Conservation (phyloP, 2,329 filamentous ascomycete genomes). For the Curvularia eragrostidis region DNA sequence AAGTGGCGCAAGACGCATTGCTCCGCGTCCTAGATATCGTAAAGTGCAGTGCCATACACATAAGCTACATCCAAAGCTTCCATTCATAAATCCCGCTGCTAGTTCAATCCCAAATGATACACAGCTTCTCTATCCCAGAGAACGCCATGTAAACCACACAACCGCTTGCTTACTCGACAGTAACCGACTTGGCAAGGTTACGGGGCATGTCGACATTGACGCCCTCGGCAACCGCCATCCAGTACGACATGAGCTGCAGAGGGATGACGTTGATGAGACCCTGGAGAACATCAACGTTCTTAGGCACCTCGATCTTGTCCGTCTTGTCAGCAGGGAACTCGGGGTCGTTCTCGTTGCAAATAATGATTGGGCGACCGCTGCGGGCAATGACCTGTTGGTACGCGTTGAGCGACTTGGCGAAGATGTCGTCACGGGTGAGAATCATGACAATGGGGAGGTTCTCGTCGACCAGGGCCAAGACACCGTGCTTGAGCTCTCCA, state of each 20-base stretch:
- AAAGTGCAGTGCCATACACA: slow-evolving; percentile 18
- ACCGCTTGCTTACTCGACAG: slow-evolving; percentile 77
- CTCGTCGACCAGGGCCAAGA: slow-evolving; percentile 95
- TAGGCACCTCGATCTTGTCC: slow-evolving; percentile 96
- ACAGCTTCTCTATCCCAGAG: slow-evolving; percentile 26
- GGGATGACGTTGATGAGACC: slow-evolving; percentile 98
- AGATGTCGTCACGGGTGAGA: slow-evolving; percentile 91
- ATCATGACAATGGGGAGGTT: slow-evolving; percentile 99
- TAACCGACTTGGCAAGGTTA: slow-evolving; percentile 98
- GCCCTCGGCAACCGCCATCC: slow-evolving; percentile 94
- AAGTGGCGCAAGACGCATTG: slow-evolving; percentile 22
- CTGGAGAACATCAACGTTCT: slow-evolving; percentile 93
- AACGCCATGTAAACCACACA: slow-evolving; percentile 23
- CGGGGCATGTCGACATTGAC: slow-evolving; percentile 98
- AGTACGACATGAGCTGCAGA: slow-evolving; percentile 97
- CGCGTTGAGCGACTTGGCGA: slow-evolving; percentile 98
- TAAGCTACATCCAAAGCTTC: slow-evolving; percentile 31
- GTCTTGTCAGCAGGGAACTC: slow-evolving; percentile 90
- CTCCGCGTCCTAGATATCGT: slow-evolving; percentile 28
- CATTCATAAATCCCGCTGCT: slow-evolving; percentile 31
- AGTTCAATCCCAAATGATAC: slow-evolving; percentile 31
- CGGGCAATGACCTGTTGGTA: slow-evolving; percentile 99
- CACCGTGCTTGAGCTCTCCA: slow-evolving; percentile 98
- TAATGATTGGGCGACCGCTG: slow-evolving; percentile 94
- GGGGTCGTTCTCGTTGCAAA: slow-evolving; percentile 88